A percentile compares a stretch with the other conserved stretches of the same genome.
Evolutionary conservation across 306 rosid species (phyloP).

Genomic region (Carpinus viminea): DNA sequence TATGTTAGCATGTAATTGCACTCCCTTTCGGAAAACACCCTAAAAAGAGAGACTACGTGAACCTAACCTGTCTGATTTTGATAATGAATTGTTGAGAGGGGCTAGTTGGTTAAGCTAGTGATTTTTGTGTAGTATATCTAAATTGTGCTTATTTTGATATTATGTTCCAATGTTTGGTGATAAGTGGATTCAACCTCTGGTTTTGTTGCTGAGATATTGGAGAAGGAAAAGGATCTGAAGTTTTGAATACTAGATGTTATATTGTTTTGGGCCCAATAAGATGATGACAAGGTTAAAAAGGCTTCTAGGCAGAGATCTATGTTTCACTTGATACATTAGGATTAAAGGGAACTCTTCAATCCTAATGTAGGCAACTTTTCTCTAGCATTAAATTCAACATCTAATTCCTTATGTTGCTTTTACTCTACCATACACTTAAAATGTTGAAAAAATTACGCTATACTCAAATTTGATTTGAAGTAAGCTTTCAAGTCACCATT

Average conservation of each 20-base stretch:
- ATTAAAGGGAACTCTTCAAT: too few relatives aligned
- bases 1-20: not conserved
- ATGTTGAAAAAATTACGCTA: too few relatives aligned
- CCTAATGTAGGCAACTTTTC: too few relatives aligned
- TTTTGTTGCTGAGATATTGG: not conserved
- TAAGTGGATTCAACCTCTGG: not conserved
- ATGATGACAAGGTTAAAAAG: not conserved
- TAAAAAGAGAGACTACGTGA: not conserved
- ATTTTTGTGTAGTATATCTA: not conserved
- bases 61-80: not conserved
- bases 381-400: too few relatives aligned
- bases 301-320: not conserved
- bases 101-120: not conserved
- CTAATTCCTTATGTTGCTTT: too few relatives aligned
- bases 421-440: too few relatives aligned
- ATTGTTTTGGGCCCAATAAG: not conserved
- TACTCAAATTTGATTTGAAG: too few relatives aligned
- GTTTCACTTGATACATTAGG: not conserved
- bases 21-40: not conserved
- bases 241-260: not conserved
- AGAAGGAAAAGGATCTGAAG: not conserved
- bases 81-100: not conserved
- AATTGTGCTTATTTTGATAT: not conserved
- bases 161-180: not conserved
- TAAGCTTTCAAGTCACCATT: too few relatives aligned